Percentiles rank a stretch among this genome's conserved stretches.
Conservation (phyloP, 2,329 filamentous ascomycete genomes). For the Colletotrichum siamense region DNA sequence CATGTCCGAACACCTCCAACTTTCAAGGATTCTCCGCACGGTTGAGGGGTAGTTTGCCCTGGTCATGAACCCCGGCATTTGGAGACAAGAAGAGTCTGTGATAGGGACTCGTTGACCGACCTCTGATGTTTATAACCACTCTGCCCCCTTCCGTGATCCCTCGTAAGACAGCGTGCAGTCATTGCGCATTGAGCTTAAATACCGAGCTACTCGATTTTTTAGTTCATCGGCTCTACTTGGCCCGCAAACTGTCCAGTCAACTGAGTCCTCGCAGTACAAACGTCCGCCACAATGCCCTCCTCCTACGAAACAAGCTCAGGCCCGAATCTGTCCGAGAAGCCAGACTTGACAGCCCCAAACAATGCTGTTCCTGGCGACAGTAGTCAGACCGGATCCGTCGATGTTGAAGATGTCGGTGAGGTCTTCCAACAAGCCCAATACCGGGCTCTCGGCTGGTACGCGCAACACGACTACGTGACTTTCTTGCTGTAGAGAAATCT, state of each 20-base stretch:
- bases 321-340: neutral
- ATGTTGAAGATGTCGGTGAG: neutral
- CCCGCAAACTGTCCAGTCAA: fast-evolving
- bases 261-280: neutral
- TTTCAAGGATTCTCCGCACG: neutral
- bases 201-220: neutral
- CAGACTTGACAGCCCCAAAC: neutral
- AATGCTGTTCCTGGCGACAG: neutral
- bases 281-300: neutral
- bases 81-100: neutral
- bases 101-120: neutral
- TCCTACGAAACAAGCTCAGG: neutral
- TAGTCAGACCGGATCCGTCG: neutral
- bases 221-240: neutral
- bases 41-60: neutral
- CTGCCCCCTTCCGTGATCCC: neutral
- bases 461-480: neutral
- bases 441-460: neutral
- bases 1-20: neutral
- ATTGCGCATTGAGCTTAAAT: neutral
- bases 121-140: neutral
- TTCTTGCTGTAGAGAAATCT: neutral
- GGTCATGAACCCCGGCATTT: neutral
- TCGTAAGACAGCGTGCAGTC: neutral
- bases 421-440: neutral